phyloP scores from a whole-genome alignment of 2,329 filamentous ascomycete genomes.

The Alternaria triticimaculans region DNA sequence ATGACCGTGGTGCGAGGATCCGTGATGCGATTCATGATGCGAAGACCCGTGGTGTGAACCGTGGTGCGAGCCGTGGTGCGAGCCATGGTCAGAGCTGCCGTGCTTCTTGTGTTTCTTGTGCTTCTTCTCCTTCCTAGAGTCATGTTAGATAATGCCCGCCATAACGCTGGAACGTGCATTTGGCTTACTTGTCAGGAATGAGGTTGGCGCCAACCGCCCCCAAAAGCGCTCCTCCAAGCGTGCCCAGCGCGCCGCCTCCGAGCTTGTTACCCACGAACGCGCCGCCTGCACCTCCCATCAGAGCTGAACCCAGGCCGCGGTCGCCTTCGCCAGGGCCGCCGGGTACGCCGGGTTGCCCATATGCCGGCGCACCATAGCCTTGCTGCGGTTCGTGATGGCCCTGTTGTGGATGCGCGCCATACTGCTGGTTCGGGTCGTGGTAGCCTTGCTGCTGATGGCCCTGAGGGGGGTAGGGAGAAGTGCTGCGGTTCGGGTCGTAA shows the following conservation, averaged over 20 bases:
- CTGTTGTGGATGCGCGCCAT: slow-evolving; percentile 27
- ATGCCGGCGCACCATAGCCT: slow-evolving; percentile 39
- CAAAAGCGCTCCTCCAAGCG: slow-evolving; percentile 58
- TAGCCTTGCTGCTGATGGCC: slow-evolving; percentile 34
- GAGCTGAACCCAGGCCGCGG: slow-evolving; percentile 63
- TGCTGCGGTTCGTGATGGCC: slow-evolving; percentile 18
- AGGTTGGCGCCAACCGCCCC: slow-evolving; percentile 64
- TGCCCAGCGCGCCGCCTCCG: slow-evolving; percentile 61
- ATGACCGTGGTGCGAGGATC: slow-evolving; percentile 8
- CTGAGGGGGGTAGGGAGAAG: slow-evolving; percentile 44
- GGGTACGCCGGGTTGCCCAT: slow-evolving; percentile 50
- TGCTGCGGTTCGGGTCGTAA: slow-evolving; percentile 45
- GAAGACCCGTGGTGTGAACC: slow-evolving; percentile 11
- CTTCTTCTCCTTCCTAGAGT: slow-evolving; percentile 31
- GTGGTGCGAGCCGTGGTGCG: slow-evolving; percentile 24
- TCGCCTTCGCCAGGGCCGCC: slow-evolving; percentile 55
- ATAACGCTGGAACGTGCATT: neutral
- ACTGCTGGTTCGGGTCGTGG: slow-evolving; percentile 27
- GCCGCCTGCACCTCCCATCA: slow-evolving; percentile 62
- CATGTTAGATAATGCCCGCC: neutral
- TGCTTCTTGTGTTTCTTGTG: slow-evolving; percentile 49
- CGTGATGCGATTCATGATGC: slow-evolving; percentile 10
- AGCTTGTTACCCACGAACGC: slow-evolving; percentile 62
- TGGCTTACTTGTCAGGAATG: slow-evolving; percentile 53
- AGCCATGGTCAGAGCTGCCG: slow-evolving; percentile 36